phyloP scores from a whole-genome alignment of 208 protist genomes.

The Trypanosoma brucei region DNA sequence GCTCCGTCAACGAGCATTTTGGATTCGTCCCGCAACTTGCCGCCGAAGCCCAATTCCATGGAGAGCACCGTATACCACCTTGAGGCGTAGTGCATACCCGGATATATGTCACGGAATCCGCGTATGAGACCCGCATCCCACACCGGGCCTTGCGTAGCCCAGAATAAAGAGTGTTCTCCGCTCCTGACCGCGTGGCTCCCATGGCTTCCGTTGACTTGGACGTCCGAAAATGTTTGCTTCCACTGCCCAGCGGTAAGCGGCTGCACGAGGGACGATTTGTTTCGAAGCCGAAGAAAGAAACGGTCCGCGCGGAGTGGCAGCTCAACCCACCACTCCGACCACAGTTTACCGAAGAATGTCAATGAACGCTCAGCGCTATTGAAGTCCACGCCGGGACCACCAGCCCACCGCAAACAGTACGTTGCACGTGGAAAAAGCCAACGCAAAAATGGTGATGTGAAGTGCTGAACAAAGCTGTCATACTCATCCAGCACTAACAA shows the following conservation, averaged over 20 bases:
- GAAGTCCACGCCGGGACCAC: constrained; percentile 36
- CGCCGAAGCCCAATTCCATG: constrained; percentile 26
- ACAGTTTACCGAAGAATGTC: constrained; percentile 42
- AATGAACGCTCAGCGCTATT: constrained; percentile 1
- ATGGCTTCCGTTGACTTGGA: constrained; percentile 4
- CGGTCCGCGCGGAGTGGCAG: constrained; percentile 21
- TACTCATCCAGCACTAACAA: constrained; percentile 26
- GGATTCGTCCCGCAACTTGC: constrained; percentile 4
- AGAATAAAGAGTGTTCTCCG: constrained; percentile 41
- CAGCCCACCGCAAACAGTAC: constrained; percentile 29
- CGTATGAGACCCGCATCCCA: constrained; percentile 48
- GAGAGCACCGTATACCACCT: constrained; percentile 54
- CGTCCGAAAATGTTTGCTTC: neutral
- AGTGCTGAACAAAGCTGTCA: constrained; percentile 37
- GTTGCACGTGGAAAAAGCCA: constrained; percentile 4
- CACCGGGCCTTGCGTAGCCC: constrained; percentile 60
- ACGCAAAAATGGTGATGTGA: constrained; percentile 17
- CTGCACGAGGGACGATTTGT: constrained; percentile 30
- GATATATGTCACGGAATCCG: constrained; percentile 51
- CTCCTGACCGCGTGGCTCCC: neutral
- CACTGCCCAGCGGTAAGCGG: constrained; percentile 14
- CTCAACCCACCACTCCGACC: constrained; percentile 35
- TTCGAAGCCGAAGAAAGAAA: constrained; percentile 36
- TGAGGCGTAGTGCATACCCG: constrained; percentile 40
- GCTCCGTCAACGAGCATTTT: constrained; percentile 38